Evolutionary conservation across 2,329 filamentous ascomycete species (phyloP), one percentile per base, ranked within the genome.

Genomic region (Pestalotiopsis sp.): DNA sequence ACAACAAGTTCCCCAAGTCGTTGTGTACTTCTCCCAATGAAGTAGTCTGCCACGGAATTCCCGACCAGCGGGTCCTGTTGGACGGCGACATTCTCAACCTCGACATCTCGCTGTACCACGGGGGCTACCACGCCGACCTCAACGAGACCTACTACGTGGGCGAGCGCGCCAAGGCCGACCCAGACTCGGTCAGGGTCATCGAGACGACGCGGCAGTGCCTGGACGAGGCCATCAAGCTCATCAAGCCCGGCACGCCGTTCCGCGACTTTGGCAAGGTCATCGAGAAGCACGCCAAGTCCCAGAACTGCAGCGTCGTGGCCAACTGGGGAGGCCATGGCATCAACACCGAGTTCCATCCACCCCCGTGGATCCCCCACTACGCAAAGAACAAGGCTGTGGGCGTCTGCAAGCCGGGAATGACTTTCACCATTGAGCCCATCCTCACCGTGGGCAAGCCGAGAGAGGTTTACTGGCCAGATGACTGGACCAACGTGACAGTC

Each of bases 71-170:
- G 65, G 85, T 92, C 6, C 86, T 98, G 1, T 81, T 93, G 70
- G 94, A 98, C 73, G 95, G 95, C 69, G 95, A 98, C 76, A 98
- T 98, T 72, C 82, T 98, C 75, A 98, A 98, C 82, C 94, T 98
- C 73, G 95, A 98, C 74, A 92, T 98, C 6, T 94, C 94, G 0
- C 83, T 98, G 58, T 98, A 95, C 80, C 93, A 98, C 79, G 91
- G 91, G 70, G 95, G 95, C 66, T 98, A 94, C 82, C 95, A 98
- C 78, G 94, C 93, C 68, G 95, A 98, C 78, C 84, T 98, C 66
- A 98, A 98, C 82, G 95, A 98, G 82, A 98, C 95, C 20, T 98
- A 98, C 83, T 98, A 98, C 78, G 92, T 98, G 64, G 95, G 95
- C 68, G 91, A 95, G 72, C 92, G 91, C 76, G 92, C 94, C 59